A percentile compares a stretch with the other conserved stretches of the same genome.
These are phyloP conservation scores for Trypethelium eluteriae DNA, from an alignment of 495 filamentous ascomycete genomes.

Conservation along the genomic window DNA sequence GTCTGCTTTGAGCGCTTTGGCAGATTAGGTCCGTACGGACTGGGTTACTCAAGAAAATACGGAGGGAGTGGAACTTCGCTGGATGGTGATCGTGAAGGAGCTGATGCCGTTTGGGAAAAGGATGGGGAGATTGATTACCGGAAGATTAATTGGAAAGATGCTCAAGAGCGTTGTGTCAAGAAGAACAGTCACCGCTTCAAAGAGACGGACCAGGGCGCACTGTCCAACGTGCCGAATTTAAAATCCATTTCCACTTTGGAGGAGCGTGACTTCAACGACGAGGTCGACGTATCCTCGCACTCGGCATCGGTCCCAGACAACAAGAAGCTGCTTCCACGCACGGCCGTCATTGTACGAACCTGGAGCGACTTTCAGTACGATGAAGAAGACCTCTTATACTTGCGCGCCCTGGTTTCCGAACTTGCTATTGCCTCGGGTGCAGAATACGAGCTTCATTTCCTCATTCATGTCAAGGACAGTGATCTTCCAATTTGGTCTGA, in stretches of 20 bases:
- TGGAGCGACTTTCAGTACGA: constrained; percentile 53
- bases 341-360: constrained; percentile 55
- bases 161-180: constrained; percentile 59
- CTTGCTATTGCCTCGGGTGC: constrained; percentile 55
- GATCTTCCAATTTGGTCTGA: constrained; percentile 60
- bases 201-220: background rate
- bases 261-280: background rate
- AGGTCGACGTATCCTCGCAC: background rate
- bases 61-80: constrained; percentile 78
- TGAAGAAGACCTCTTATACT: constrained; percentile 37
- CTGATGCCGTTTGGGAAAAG: constrained; percentile 64
- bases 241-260: background rate
- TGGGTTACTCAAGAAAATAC: constrained; percentile 66
- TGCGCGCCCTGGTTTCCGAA: constrained; percentile 54
- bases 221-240: background rate
- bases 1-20: constrained; percentile 94
- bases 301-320: background rate
- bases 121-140: constrained; percentile 60
- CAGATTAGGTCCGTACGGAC: constrained; percentile 78
- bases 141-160: constrained; percentile 64
- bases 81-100: constrained; percentile 68
- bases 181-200: constrained; percentile 67
- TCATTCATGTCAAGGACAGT: constrained; percentile 60
- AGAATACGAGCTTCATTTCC: constrained; percentile 56
- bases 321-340: constrained; percentile 44